Base-by-base conservation (phyloP, 2,329 filamentous ascomycete species). In the Aureobasidium leucospermi region DNA sequence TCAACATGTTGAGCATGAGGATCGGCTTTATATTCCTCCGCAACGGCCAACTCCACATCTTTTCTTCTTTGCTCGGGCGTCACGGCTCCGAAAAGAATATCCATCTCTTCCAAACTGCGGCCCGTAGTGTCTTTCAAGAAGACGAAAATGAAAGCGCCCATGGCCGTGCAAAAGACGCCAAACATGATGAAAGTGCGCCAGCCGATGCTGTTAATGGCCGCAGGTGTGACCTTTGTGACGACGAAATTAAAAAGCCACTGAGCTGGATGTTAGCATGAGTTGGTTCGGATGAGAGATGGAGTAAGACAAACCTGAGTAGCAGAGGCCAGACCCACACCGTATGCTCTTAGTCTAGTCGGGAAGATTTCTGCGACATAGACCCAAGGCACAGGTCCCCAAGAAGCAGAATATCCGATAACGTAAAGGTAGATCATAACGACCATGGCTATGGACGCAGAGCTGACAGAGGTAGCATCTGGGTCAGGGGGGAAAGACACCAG, bases 371-470 rank as follows among this genome's bases (percentile, higher is more conserved):
- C 60, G 2, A 62, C 49, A 23, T 62, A 62, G 1, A 80, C 72
- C 79, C 80, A 82, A 15, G 78, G 75, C 1, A 81, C 71, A 0
- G 78, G 79, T 1, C 79, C 79, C 79, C 78, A 81, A 0, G 74
- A 77, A 34, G 79, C 75, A 34, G 78, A 77, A 65, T 80, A 82
- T 4, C 73, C 76, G 68, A 82, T 76, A 29, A 82, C 79, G 61
- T 79, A 79, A 4, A 82, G 70, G 64, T 82, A 83, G 51, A 83
- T 82, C 19, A 84, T 69, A 0, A 76, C 75, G 1, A 83, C 73
- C 0, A 78, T 83, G 3, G 75, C 75, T 32, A 81, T 78, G 0
- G 75, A 77, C 0, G 75, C 60, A 6, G 61, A 60, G 1, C 67
- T 68, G 38, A 71, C 65, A 41, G 67, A 60, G 9, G 62, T 65